phyloP scores from a whole-genome alignment of 257 asterid genomes.

The Ligustrum vulgare region DNA sequence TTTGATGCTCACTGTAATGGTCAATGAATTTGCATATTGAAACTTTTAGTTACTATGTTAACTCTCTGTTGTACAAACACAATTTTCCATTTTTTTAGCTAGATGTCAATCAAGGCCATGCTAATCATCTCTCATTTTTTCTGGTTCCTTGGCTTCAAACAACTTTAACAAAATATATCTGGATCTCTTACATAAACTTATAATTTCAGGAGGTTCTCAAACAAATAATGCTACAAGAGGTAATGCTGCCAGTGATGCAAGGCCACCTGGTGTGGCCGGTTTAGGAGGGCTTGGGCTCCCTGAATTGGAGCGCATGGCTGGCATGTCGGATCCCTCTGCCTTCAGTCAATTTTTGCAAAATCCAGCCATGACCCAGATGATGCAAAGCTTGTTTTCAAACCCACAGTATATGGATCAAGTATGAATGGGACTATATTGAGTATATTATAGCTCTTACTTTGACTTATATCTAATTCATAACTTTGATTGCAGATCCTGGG shows the following conservation, averaged over 20 bases:
- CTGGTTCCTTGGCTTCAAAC: neutral
- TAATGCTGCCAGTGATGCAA: constrained; percentile 44
- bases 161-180: neutral
- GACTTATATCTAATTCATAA: constrained; percentile 10
- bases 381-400: constrained; percentile 52
- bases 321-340: constrained; percentile 39
- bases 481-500: constrained; percentile 44
- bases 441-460: constrained; percentile 6
- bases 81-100: constrained; percentile 7
- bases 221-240: constrained; percentile 41
- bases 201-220: constrained; percentile 37
- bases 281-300: constrained; percentile 55
- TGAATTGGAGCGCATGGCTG: constrained; percentile 33
- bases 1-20: neutral
- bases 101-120: constrained; percentile 1
- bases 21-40: neutral
- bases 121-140: constrained; percentile 9
- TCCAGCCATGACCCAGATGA: constrained; percentile 60
- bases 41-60: neutral
- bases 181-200: constrained; percentile 18
- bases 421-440: constrained; percentile 16
- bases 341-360: constrained; percentile 48
- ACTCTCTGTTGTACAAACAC: neutral
- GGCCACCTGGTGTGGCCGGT: constrained; percentile 41
- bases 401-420: constrained; percentile 63